Conservation (phyloP, 805 yeast species). For the Metschnikowia noctiluminum region DNA sequence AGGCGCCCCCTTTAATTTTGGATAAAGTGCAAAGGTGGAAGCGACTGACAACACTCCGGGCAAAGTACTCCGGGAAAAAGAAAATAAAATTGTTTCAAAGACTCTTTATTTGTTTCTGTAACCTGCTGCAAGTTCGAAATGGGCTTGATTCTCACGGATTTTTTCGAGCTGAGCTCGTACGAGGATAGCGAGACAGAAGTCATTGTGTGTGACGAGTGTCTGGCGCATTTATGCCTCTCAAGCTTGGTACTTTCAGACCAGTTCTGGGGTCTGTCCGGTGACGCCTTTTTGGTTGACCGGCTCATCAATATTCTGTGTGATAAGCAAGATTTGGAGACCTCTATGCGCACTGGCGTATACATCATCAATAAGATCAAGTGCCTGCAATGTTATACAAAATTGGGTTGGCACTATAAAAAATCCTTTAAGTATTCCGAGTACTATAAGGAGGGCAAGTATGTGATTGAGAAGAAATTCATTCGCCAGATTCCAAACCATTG, state of each 20-base stretch:
- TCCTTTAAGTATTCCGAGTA: constrained; percentile 32
- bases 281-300: constrained; percentile 39
- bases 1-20: neutral
- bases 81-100: too few relatives aligned
- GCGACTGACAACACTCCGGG: too few relatives aligned
- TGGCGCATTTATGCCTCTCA: constrained; percentile 39
- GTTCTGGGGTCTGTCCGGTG: constrained; percentile 39
- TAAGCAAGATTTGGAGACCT: constrained; percentile 26
- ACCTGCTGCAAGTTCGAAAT: constrained; percentile 16
- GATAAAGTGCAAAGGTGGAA: neutral
- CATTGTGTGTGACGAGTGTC: constrained; percentile 40
- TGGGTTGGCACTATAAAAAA: constrained; percentile 44
- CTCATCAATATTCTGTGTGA: constrained; percentile 34
- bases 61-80: too few relatives aligned
- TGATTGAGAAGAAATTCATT: constrained; percentile 37
- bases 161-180: constrained; percentile 35
- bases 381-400: constrained; percentile 33
- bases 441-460: constrained; percentile 45
- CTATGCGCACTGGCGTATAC: constrained; percentile 40
- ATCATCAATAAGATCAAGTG: constrained; percentile 36
- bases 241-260: constrained; percentile 35
- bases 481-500: constrained; percentile 34
- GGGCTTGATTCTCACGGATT: constrained; percentile 41
- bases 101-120: too few relatives aligned
- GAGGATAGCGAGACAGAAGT: constrained; percentile 37